Base-by-base conservation (phyloP, 2,329 filamentous ascomycete genomes). In the Neophaeococcomyces mojaviensis region DNA sequence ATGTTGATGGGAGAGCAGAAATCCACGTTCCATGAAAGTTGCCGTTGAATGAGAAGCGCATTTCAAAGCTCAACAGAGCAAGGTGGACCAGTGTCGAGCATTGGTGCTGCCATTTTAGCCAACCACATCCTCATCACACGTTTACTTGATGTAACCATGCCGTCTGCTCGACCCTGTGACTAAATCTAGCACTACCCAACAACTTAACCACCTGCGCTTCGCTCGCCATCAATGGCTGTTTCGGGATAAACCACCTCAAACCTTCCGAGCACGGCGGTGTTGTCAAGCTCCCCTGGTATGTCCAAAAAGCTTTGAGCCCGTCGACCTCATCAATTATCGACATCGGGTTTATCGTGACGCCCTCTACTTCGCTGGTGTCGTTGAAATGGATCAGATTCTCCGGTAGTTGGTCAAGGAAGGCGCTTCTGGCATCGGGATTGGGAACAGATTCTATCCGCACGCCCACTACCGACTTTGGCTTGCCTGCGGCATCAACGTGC, bases 181-280 rank as follows among this genome's bases (percentile, higher is more conserved):
- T 66, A 50, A 67, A 74, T 1, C 67, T 68, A 47, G 67, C 68
- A 6, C 67, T 67, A 22, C 62, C 61, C 35, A 74, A 56, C 41
- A 74, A 65, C 15, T 55, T 61, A 52, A 67, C 61, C 71, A 74
- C 73, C 62, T 76, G 71, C 43, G 61, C 55, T 10, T 66, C 62
- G 13, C 66, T 64, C 3, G 67, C 64, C 40, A 64, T 66, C 56
- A 75, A 44, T 19, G 64, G 64, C 24, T 48, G 33, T 40, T 46
- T 50, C 13, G 53, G 44, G 5, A 56, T 6, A 39, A 77, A 62
- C 68, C 77, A 81, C 9, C 61, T 65, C 18, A 82, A 64, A 22
- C 71, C 72, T 60, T 81, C 77, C 13, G 68, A 67, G 63, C 79
- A 82, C 3, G 79, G 79, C 16, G 79, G 79, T 0, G 78, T 81